phyloP scores from a whole-genome alignment of 176 grass and related monocot genomes.

The Oryza rufipogon region DNA sequence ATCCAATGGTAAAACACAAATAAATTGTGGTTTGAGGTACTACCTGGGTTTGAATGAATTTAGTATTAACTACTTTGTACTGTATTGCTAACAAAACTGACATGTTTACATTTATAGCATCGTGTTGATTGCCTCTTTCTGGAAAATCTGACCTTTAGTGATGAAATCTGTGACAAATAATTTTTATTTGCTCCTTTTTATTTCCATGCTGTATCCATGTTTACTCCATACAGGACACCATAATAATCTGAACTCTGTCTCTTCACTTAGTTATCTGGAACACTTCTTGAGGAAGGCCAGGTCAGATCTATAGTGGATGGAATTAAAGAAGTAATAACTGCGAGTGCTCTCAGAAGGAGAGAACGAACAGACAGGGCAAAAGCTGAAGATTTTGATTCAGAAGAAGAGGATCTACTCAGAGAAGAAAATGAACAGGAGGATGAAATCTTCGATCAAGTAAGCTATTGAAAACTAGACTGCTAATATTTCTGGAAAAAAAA shows the following conservation, averaged over 20 bases:
- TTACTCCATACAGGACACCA: conserved; percentile 7
- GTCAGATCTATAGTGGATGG: conserved; percentile 69
- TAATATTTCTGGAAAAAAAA: conserved; percentile 22
- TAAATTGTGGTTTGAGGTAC: neutral
- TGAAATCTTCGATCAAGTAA: conserved; percentile 87
- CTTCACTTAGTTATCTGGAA: conserved; percentile 57
- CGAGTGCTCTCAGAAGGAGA: conserved; percentile 65
- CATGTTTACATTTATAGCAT: neutral
- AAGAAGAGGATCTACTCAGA: conserved; percentile 77
- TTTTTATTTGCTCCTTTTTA: conserved; percentile 24
- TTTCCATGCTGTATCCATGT: conserved; percentile 3
- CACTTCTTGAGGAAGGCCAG: conserved; percentile 68
- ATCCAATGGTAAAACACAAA: neutral
- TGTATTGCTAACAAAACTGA: neutral
- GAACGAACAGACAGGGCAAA: conserved; percentile 62
- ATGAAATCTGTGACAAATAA: conserved; percentile 9
- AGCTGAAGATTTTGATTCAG: conserved; percentile 78
- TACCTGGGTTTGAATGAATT: neutral
- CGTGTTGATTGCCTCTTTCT: conserved; percentile 26
- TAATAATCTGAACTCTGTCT: conserved; percentile 25
- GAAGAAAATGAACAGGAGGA: conserved; percentile 92
- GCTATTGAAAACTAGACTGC: conserved; percentile 19
- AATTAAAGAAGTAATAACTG: conserved; percentile 70
- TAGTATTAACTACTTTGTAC: neutral
- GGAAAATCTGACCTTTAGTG: neutral